A percentile compares a stretch with the other conserved stretches of the same genome.
Conservation (phyloP, 352 stramenopile species). For the Phytophthora foliorum region DNA sequence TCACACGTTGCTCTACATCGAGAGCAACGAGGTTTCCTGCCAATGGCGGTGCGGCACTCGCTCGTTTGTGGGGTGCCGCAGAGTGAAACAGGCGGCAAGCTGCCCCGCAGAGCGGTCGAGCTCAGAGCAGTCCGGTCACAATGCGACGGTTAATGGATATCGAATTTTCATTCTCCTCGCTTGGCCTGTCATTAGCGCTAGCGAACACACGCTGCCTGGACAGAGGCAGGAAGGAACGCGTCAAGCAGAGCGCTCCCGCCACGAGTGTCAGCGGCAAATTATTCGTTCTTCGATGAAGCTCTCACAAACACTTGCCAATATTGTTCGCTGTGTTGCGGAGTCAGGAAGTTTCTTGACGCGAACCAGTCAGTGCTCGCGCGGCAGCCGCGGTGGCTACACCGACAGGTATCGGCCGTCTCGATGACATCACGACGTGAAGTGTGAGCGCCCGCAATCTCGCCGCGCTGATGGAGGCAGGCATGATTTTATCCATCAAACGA, state of each 20-base stretch:
- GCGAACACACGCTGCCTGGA: conserved; percentile 9
- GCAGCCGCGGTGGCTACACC: too few species aligned
- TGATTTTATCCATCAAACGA: too few species aligned
- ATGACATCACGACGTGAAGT: too few species aligned
- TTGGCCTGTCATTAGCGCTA: conserved; percentile 10
- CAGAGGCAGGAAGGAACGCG: conserved; percentile 1
- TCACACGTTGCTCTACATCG: conserved; percentile 15
- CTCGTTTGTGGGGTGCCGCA: not conserved
- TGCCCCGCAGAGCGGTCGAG: not conserved
- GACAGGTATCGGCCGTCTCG: too few species aligned
- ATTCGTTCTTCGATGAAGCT: conserved; percentile 14
- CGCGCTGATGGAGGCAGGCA: too few species aligned
- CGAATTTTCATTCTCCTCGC: conserved; percentile 13
- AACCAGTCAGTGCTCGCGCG: too few species aligned
- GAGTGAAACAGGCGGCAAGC: not conserved
- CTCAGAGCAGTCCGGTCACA: conserved; percentile 19
- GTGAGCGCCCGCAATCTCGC: too few species aligned
- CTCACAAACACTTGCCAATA: not conserved
- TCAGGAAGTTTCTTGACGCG: too few species aligned
- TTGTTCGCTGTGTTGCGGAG: conserved; percentile 2
- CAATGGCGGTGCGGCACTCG: conserved; percentile 9
- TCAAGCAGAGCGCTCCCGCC: not conserved
- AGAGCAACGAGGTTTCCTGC: not conserved
- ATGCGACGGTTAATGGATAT: conserved; percentile 26
- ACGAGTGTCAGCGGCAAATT: conserved; percentile 13